A percentile compares a stretch with the other conserved stretches of the same genome.
These are phyloP conservation scores for Sphaerostilbella broomeana DNA, from an alignment of 2,329 filamentous ascomycete genomes.

Conservation along the genomic window DNA sequence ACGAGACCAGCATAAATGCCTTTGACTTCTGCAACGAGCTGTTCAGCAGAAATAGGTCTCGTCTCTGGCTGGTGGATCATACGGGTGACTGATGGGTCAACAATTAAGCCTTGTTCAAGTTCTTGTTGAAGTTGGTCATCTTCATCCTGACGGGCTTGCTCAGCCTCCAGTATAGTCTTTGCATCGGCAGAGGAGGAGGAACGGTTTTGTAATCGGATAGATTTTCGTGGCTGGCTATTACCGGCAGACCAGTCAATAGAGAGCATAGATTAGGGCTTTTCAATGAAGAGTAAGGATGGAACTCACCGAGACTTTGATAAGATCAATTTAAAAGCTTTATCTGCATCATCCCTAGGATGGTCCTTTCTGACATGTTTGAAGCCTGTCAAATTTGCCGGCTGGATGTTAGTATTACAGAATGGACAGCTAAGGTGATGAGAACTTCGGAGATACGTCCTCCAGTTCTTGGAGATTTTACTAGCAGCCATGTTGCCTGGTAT, in stretches of 20 bases:
- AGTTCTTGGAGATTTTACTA: constrained; percentile 12
- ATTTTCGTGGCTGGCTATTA: too few relatives aligned
- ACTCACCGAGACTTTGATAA: constrained; percentile 9
- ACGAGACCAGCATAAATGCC: constrained; percentile 74
- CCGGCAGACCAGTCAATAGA: too few relatives aligned
- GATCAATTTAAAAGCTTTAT: constrained; percentile 20
- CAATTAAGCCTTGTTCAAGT: background rate
- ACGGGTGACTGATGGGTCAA: constrained; percentile 5
- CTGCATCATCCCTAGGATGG: constrained; percentile 20
- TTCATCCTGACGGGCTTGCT: background rate
- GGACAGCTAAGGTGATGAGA: constrained; percentile 21
- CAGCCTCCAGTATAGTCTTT: background rate
- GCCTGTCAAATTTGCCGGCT: constrained; percentile 17
- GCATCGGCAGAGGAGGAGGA: background rate
- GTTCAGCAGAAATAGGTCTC: constrained; percentile 65
- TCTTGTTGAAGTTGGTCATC: background rate
- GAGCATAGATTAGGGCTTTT: too few relatives aligned
- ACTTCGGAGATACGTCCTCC: constrained; percentile 21
- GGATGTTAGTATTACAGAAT: constrained; percentile 20
- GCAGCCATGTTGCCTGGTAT: too few relatives aligned
- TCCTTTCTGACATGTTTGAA: constrained; percentile 23
- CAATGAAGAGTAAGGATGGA: background rate
- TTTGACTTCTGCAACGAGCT: constrained; percentile 74
- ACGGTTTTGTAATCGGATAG: background rate
- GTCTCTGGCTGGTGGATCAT: constrained; percentile 48